Evolutionary conservation across 2,329 filamentous ascomycete species (phyloP), one percentile per base, ranked within the genome.

Genomic region (Aspergillus latus): DNA sequence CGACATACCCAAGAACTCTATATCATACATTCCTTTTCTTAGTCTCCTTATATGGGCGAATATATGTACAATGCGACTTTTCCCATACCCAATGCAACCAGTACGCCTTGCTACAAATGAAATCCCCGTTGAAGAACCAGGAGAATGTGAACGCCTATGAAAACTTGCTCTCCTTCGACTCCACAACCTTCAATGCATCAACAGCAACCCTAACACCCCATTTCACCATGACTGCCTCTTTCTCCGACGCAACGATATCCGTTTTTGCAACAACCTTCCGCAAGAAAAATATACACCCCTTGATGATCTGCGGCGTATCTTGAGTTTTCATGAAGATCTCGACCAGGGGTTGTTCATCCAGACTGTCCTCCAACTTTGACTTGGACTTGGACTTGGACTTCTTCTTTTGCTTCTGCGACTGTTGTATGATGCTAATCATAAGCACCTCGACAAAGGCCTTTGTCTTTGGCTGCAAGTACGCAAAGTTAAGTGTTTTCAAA

Each of bases 391-490:
- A 29, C 52, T 63, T 64, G 16, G 51, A 65, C 39, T 62, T 64
- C 49, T 64, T 66, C 28, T 66, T 75, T 53, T 80, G 76, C 30
- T 81, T 80, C 60, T 85, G 82, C 13, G 85, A 85, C 63, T 88
- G 83, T 45, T 90, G 80, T 32, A 97, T 83, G 10, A 92, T 74
- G 1, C 86, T 88, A 48, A 94, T 85, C 13, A 97, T 79, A 62
- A 97, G 75, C 6, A 94, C 78, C 72, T 97, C 91, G 45, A 92
- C 80, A 68, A 97, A 94, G 26, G 84, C 84, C 55, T 83, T 85
- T 0, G 90, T 90, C 74, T 88, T 92, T 6, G 84, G 77, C 68
- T 91, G 89, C 49, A 96, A 74, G 62, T 89, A 90, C 0, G 86
- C 83, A 52, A 97, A 84, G 62, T 94, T 92, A 44, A 97, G 81